phyloP scores from a whole-genome alignment of 345 rosid genomes.

The thale cress (Arabidopsis thaliana) region DNA sequence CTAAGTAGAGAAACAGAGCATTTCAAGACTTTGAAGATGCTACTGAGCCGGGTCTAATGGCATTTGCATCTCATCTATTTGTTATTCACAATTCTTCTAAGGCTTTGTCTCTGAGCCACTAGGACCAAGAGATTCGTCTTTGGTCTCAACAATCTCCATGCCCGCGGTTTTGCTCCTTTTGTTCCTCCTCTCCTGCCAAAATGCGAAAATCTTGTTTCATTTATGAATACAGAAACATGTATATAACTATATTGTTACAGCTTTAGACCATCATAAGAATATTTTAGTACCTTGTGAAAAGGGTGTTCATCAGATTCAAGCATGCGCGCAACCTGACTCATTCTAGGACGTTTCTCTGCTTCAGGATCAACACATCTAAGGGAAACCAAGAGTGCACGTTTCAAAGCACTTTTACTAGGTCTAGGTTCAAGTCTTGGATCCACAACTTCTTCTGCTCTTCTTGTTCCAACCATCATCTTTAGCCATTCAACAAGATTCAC shows the following conservation, averaged over 20 bases:
- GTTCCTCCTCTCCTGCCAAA: conserved; percentile 73
- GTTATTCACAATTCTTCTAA: conserved; percentile 49
- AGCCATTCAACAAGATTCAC: conserved; percentile 97
- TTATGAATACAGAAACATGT: neutral
- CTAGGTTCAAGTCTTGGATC: conserved; percentile 79
- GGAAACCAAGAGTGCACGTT: conserved; percentile 78
- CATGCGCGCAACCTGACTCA: conserved; percentile 89
- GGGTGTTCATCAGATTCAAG: conserved; percentile 90
- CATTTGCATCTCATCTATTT: conserved; percentile 8
- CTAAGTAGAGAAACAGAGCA: conserved; percentile 20
- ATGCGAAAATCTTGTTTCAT: conserved; percentile 13
- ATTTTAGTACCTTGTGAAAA: conserved; percentile 67
- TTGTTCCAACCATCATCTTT: conserved; percentile 93
- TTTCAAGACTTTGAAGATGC: conserved; percentile 24
- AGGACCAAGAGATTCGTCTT: conserved; percentile 50
- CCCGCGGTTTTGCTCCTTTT: conserved; percentile 70
- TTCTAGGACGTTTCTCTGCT: conserved; percentile 85
- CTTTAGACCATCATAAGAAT: neutral
- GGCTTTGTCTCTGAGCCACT: conserved; percentile 47
- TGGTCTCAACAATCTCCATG: conserved; percentile 75
- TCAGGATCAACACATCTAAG: conserved; percentile 95
- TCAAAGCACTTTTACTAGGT: conserved; percentile 74
- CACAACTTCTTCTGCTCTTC: conserved; percentile 91
- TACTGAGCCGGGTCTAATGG: conserved; percentile 25
- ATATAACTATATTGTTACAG: conserved; percentile 3